Conservation (phyloP, 306 rosid species). For the Luffa acutangula region DNA sequence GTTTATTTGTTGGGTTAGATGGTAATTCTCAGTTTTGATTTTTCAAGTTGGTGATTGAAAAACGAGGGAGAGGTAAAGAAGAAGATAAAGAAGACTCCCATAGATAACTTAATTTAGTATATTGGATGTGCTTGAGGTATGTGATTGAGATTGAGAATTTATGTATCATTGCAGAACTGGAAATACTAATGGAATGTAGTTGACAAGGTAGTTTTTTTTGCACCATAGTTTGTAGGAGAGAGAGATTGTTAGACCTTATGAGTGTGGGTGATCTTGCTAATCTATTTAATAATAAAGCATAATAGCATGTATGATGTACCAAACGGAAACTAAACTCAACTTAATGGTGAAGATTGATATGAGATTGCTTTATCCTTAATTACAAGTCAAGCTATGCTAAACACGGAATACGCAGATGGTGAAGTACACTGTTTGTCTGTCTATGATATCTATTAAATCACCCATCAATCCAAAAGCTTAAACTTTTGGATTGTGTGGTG, state of each 20-base stretch:
- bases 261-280: neutral
- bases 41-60: neutral
- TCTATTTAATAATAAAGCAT: neutral
- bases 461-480: too few relatives aligned
- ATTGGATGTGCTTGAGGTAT: neutral
- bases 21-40: neutral
- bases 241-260: neutral
- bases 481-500: too few relatives aligned
- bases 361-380: neutral
- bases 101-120: neutral
- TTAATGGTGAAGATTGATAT: neutral
- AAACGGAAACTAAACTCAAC: neutral
- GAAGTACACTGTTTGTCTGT: neutral
- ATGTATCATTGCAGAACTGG: neutral
- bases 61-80: neutral
- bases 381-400: neutral
- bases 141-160: neutral
- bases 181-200: neutral
- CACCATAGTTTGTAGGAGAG: neutral
- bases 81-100: neutral
- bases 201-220: neutral
- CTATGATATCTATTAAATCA: too few relatives aligned
- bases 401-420: neutral
- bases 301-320: neutral
- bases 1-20: neutral